Base-by-base conservation (phyloP, 176 grass and related monocot genomes). In the Echinochloa phyllopogon region DNA sequence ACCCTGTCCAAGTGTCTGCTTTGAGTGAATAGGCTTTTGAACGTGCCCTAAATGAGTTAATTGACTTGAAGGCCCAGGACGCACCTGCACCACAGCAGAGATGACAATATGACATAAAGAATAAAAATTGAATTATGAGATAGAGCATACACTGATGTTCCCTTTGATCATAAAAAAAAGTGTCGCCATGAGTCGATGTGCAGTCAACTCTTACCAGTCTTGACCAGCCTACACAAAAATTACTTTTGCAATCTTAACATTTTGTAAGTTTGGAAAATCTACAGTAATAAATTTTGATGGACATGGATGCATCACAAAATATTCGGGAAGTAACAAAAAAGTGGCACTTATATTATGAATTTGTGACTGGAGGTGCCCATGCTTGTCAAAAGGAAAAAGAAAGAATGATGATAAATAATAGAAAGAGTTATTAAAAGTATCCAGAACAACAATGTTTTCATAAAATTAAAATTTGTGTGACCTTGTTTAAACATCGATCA, bases 81-180 rank as follows among this genome's bases (percentile, higher is more conserved):
- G 33, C 52, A 70, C 77, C 77, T 89, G 82, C 49, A 75, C 50
- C 81, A 84, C 1, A 73, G 38, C 20, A 57, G 11, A 39, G 67
- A 73, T 10, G 65, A 47, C 47, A 56, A 39, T 57, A 73, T 10
- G 65, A 47, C 47, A 56, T 36, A 38, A 18, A 63, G 52, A 60
- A 43, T 25, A 72, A 62, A 81, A 81, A 82, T 10, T 17, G 43
- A 85, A 90, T 12, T 29, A 89, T 82, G 43, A 82, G 40, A 70
- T 27, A 82, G 8, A 44, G 69, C 48, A 80, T 70, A 51, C 16
- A 63, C 0, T 53, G 37, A 52, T 75, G 50, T 49, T 48, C 36
- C 36, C n/a, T 78, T 69, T 78, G 9, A 41, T 71, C 65, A 82
- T 60, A 72, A 79, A 83, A n/a, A 44, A 88, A 65, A 42, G n/a